Evolutionary conservation across 768 basidiomycete genomes (phyloP).

Genomic region (Trametopsis cervina): DNA sequence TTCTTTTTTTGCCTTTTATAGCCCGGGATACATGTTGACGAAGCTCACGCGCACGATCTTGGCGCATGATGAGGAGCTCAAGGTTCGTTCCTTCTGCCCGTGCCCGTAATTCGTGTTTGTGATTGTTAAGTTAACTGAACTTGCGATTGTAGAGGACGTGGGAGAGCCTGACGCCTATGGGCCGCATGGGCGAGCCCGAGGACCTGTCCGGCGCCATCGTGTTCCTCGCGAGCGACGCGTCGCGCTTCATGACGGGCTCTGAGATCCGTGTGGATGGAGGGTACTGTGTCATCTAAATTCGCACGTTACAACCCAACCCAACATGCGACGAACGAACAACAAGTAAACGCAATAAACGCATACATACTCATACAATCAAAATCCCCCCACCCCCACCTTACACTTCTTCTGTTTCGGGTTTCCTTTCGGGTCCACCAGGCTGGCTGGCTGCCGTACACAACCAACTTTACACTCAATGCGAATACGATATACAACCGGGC

Average conservation of each 20-base stretch:
- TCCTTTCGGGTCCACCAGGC: too few species aligned
- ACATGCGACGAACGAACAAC: too few species aligned
- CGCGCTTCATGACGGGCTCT: slow-evolving; percentile 83
- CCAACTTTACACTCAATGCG: too few species aligned
- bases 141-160: slow-evolving; percentile 71
- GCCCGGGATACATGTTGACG: slow-evolving; percentile 93
- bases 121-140: background rate
- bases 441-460: too few species aligned
- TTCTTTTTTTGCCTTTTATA: slow-evolving; percentile 22
- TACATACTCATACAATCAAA: too few species aligned
- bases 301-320: background rate
- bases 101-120: background rate
- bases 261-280: slow-evolving; percentile 88
- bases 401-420: too few species aligned
- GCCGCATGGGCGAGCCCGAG: slow-evolving; percentile 86
- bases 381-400: too few species aligned
- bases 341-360: too few species aligned
- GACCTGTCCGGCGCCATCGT: slow-evolving; percentile 89
- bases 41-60: slow-evolving; percentile 82
- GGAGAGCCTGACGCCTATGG: slow-evolving; percentile 83
- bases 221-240: slow-evolving; percentile 86
- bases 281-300: slow-evolving; percentile 59
- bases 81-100: slow-evolving; percentile 36
- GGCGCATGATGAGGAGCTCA: slow-evolving; percentile 65
- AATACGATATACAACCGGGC: too few species aligned